Conservation (phyloP, 139 green algal genomes). For the Picochlorum sp. region DNA sequence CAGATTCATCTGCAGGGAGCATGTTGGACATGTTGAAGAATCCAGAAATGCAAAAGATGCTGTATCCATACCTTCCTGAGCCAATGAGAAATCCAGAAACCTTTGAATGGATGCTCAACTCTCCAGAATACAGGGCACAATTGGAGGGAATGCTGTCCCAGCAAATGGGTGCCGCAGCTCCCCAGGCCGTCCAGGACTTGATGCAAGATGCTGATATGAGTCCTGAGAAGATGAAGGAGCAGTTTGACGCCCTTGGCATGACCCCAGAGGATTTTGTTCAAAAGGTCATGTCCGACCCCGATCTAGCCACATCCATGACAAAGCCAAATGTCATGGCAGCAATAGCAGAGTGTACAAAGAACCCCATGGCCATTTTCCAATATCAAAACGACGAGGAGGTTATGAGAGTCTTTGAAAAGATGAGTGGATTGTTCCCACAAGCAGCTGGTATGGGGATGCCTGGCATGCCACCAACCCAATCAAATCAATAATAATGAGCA, state of each 20-base stretch:
- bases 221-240: conserved; percentile 23
- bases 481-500: no score
- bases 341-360: conserved; percentile 70
- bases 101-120: conserved; percentile 81
- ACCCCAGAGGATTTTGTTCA: conserved; percentile 68
- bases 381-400: conserved; percentile 73
- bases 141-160: conserved; percentile 53
- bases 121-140: conserved; percentile 23
- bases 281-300: conserved; percentile 67
- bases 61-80: conserved; percentile 86
- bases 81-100: conserved; percentile 77
- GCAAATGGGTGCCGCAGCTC: conserved; percentile 23
- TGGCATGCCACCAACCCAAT: background rate
- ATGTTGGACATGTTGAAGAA: conserved; percentile 36
- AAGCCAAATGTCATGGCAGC: conserved; percentile 74
- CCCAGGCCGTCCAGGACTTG: conserved; percentile 24
- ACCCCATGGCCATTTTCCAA: conserved; percentile 76
- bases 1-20: background rate
- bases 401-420: conserved; percentile 41
- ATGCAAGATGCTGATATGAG: conserved; percentile 35
- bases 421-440: conserved; percentile 38
- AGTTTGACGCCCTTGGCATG: conserved; percentile 68
- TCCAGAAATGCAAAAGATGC: conserved; percentile 66
- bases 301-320: conserved; percentile 62
- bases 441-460: background rate